Percentiles rank a stretch among this genome's conserved stretches.
Conservation (phyloP, 2,329 filamentous ascomycete genomes). For the Furcasterigmium sp. region DNA sequence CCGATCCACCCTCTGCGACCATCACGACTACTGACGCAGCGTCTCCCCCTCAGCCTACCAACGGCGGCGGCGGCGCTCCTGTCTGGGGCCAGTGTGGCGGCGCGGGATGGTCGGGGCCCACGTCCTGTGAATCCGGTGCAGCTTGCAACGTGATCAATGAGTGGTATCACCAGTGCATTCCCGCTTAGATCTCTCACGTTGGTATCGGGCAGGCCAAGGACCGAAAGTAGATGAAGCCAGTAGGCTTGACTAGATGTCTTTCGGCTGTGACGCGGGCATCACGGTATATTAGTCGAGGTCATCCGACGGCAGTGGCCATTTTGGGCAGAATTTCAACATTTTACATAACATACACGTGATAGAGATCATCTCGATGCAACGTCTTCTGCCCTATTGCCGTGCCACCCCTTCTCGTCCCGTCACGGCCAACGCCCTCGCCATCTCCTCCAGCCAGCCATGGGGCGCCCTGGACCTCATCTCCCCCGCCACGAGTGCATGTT, state of each 20-base stretch:
- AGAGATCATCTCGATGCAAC: too few species aligned
- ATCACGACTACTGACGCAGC: not conserved
- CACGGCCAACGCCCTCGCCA: not conserved
- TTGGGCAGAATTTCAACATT: too few species aligned
- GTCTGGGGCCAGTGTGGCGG: slow-evolving; percentile 33
- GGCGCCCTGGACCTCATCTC: slow-evolving; percentile 1
- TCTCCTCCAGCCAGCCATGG: not conserved
- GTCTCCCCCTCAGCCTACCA: not conserved
- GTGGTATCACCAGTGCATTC: slow-evolving; percentile 38
- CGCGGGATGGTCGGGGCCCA: slow-evolving; percentile 26
- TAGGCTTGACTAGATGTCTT: too few species aligned
- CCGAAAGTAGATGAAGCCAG: too few species aligned
- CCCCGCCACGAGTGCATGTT: slow-evolving; percentile 1
- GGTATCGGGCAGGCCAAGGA: too few species aligned
- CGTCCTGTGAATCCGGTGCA: slow-evolving; percentile 24
- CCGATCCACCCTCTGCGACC: not conserved
- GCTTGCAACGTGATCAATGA: slow-evolving; percentile 30
- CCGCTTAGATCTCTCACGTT: slow-evolving; percentile 5
- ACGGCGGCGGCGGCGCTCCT: not conserved
- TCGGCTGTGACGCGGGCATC: too few species aligned
- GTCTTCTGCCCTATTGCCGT: not conserved
- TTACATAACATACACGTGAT: too few species aligned
- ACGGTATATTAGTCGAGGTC: too few species aligned
- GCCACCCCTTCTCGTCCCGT: not conserved
- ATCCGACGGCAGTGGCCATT: too few species aligned